phyloP scores from a whole-genome alignment of 345 rosid genomes.

The Psidium guajava region DNA sequence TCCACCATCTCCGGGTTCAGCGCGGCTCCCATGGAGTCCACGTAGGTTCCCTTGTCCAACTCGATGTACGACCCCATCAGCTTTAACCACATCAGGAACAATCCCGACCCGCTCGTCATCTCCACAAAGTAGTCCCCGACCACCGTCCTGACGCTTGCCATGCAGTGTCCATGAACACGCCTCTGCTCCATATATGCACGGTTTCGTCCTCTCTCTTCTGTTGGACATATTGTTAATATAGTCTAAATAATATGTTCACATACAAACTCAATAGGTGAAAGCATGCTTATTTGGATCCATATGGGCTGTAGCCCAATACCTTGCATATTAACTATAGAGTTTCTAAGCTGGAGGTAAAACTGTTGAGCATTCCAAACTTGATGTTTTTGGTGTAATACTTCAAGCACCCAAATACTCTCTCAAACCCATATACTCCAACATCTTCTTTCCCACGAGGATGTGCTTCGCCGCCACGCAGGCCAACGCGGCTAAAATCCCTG shows the following conservation, averaged over 20 bases:
- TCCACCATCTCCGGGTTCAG: slow-evolving; percentile 68
- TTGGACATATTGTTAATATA: no score
- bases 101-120: slow-evolving; percentile 31
- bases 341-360: no score
- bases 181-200: slow-evolving; percentile 32
- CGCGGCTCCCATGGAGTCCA: slow-evolving; percentile 51
- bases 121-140: slow-evolving; percentile 55
- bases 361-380: no score
- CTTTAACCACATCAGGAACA: slow-evolving; percentile 37
- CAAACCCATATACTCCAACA: no score
- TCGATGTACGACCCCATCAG: slow-evolving; percentile 44
- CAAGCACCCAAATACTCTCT: no score
- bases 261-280: no score
- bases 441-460: slow-evolving; percentile 52
- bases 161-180: slow-evolving; percentile 41
- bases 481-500: slow-evolving; percentile 30
- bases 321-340: no score
- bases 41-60: slow-evolving; percentile 25
- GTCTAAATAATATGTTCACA: no score
- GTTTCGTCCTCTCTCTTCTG: slow-evolving; percentile 44
- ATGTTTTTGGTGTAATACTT: no score
- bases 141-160: slow-evolving; percentile 57
- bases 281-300: no score
- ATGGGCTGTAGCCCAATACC: no score
- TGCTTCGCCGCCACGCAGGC: slow-evolving; percentile 38